phyloP scores from a whole-genome alignment of 1,284 basidiomycete genomes.

The Ustilago loliicola region DNA sequence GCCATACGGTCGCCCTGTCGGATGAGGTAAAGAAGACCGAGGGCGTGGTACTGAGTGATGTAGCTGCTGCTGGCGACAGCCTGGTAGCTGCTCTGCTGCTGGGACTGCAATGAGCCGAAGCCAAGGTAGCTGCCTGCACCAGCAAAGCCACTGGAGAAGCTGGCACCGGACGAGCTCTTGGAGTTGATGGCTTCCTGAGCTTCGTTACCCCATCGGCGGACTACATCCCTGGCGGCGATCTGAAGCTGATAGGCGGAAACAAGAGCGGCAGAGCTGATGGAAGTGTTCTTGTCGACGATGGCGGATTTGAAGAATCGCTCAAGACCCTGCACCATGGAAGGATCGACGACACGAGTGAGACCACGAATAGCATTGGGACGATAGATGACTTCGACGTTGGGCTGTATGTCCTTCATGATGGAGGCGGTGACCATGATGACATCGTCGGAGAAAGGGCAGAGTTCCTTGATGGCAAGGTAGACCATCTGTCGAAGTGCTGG shows the following conservation, averaged over 20 bases:
- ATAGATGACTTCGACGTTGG: constrained; percentile 98
- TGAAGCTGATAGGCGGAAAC: constrained; percentile 98
- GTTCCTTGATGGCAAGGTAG: constrained; percentile 98
- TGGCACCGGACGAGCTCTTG: constrained; percentile 46
- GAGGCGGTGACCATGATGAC: constrained; percentile 99
- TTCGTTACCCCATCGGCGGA: constrained; percentile 94
- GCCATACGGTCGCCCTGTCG: constrained; percentile 99
- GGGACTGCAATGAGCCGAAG: constrained; percentile 53
- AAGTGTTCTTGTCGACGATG: constrained; percentile 95
- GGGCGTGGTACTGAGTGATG: constrained; percentile 96
- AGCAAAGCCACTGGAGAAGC: constrained; percentile 70
- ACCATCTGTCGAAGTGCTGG: constrained; percentile 97
- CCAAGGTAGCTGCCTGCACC: constrained; percentile 72
- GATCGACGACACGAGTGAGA: constrained; percentile 95
- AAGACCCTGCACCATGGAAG: constrained; percentile 96
- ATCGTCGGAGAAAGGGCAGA: constrained; percentile 94
- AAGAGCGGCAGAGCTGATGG: constrained; percentile 94
- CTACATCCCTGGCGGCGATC: constrained; percentile 89
- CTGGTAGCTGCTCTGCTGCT: constrained; percentile 79
- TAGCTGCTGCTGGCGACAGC: constrained; percentile 77
- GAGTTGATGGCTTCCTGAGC: constrained; percentile 92
- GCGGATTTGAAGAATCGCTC: constrained; percentile 99
- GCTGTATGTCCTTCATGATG: constrained; percentile 99
- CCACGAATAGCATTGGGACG: constrained; percentile 97
- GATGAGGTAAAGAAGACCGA: constrained; percentile 93